Conservation (phyloP, 306 rosid species). For the Cicer bijugum region DNA sequence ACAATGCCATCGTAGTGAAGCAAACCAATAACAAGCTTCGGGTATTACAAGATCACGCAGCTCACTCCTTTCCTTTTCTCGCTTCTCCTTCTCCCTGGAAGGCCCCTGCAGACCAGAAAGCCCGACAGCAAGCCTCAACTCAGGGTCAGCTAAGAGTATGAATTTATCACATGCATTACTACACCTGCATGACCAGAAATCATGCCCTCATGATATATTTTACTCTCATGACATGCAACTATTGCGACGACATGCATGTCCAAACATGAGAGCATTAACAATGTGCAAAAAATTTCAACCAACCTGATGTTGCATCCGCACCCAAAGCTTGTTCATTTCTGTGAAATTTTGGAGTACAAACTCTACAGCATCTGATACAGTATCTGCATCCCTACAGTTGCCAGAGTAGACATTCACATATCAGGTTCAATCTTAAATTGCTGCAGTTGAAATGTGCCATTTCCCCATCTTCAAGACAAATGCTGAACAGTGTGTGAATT, state of each 20-base stretch:
- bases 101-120: conserved; percentile 99
- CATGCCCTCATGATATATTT: conserved; percentile 80
- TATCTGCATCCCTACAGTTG: conserved; percentile 76
- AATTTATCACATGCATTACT: conserved; percentile 86
- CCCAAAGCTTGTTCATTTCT: conserved; percentile 96
- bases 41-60: conserved; percentile 96
- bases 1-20: conserved; percentile 62
- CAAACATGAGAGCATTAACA: conserved; percentile 47
- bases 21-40: conserved; percentile 67
- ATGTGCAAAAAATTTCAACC: conserved; percentile 46
- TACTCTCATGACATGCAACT: conserved; percentile 89
- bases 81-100: conserved; percentile 95
- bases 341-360: conserved; percentile 88
- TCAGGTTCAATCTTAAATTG: conserved; percentile 41
- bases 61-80: conserved; percentile 97
- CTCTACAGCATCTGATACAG: conserved; percentile 80
- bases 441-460: conserved; percentile 32
- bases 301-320: conserved; percentile 91
- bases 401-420: conserved; percentile 38
- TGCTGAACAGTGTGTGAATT: neutral
- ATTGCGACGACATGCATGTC: conserved; percentile 65
- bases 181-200: conserved; percentile 97
- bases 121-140: conserved; percentile 99
- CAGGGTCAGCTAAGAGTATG: conserved; percentile 99
- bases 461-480: conserved; percentile 30